Evolutionary conservation across 78 protist species (phyloP).

Genomic region (Protostelium mycophagum): DNA sequence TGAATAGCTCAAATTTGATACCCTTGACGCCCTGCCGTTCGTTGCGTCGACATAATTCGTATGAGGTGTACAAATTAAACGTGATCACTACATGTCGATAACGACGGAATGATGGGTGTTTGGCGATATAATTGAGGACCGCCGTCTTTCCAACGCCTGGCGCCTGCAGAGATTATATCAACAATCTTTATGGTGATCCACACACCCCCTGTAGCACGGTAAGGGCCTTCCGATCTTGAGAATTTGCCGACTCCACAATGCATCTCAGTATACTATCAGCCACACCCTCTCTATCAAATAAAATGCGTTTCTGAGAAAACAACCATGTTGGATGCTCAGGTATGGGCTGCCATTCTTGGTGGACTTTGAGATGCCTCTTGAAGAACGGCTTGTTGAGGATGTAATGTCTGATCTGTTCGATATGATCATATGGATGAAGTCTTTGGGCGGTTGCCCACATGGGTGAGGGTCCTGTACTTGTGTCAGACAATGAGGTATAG

Average conservation of each 20-base stretch:
- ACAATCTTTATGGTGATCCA: neutral
- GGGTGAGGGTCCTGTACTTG: neutral
- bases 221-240: neutral
- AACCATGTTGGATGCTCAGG: neutral
- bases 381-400: neutral
- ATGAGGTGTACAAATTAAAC: neutral
- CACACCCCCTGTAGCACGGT: neutral
- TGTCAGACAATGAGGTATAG: neutral
- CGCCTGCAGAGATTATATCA: neutral
- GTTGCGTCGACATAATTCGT: neutral
- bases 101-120: neutral
- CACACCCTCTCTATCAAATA: neutral
- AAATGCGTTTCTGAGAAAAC: neutral
- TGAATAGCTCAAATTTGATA: neutral
- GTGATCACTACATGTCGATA: neutral
- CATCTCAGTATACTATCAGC: neutral
- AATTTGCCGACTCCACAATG: neutral
- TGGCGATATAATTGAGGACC: neutral
- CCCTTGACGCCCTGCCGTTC: neutral
- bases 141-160: constrained; percentile 2
- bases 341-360: constrained; percentile 1
- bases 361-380: neutral
- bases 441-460: neutral
- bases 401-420: neutral
- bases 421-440: neutral